Evolutionary conservation across 495 filamentous ascomycete species (phyloP).

Genomic region (Saxispiralis lemnorum): DNA sequence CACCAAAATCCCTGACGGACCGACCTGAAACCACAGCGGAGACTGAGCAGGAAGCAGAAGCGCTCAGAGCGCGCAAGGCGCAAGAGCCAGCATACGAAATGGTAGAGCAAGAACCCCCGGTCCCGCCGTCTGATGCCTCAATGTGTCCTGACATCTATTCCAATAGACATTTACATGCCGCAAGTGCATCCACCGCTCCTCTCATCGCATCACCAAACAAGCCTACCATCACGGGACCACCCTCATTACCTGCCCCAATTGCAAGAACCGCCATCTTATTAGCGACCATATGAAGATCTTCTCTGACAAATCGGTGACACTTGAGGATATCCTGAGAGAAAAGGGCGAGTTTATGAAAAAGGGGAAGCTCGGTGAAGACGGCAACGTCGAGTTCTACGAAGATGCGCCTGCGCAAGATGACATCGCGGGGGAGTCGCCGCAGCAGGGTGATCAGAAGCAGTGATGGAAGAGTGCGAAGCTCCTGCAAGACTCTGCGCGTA

Average conservation of each 20-base stretch:
- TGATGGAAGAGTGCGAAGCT: no score
- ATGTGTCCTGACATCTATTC: not conserved
- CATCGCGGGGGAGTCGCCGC: not conserved
- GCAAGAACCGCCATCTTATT: slow-evolving; percentile 75
- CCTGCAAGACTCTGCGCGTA: no score
- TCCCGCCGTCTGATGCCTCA: not conserved
- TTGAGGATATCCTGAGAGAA: slow-evolving; percentile 55
- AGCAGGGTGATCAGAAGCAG: no score
- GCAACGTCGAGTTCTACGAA: slow-evolving; percentile 36
- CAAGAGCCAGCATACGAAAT: slow-evolving; percentile 61
- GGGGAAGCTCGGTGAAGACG: slow-evolving; percentile 29
- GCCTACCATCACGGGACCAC: slow-evolving; percentile 82
- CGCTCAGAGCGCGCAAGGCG: slow-evolving; percentile 6
- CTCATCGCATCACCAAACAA: slow-evolving; percentile 71
- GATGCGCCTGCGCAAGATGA: slow-evolving; percentile 9
- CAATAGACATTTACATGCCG: slow-evolving; percentile 59
- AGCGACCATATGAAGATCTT: slow-evolving; percentile 76
- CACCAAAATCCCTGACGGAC: slow-evolving; percentile 5
- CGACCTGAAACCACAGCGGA: not conserved
- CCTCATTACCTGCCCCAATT: slow-evolving; percentile 69
- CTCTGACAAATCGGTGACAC: slow-evolving; percentile 42
- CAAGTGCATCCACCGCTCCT: slow-evolving; percentile 56
- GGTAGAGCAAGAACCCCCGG: not conserved
- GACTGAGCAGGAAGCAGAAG: slow-evolving; percentile 1
- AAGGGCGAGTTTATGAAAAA: slow-evolving; percentile 47